phyloP scores from a whole-genome alignment of 2,329 filamentous ascomycete genomes.

The Pyricularia grisea region DNA sequence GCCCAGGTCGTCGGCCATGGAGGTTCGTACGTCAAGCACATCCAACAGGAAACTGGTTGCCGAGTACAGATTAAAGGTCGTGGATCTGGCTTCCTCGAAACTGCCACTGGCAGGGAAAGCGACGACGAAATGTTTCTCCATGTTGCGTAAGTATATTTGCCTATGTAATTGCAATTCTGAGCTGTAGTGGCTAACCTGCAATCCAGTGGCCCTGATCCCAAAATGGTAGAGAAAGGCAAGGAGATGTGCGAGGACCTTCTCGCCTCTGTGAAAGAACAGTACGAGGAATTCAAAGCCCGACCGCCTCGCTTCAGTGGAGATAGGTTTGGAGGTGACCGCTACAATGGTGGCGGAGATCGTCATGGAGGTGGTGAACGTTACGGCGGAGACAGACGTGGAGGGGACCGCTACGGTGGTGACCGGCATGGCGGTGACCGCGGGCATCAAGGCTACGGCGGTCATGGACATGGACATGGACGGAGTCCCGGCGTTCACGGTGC shows the following conservation, averaged over 20 bases:
- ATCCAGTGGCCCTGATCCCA: conserved; percentile 70
- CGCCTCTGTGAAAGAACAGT: conserved; percentile 77
- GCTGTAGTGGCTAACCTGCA: conserved; percentile 1
- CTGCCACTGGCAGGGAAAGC: conserved; percentile 77
- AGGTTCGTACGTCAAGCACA: conserved; percentile 95
- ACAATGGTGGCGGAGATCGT: conserved; percentile 10
- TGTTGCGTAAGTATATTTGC: conserved; percentile 62
- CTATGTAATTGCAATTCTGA: not conserved
- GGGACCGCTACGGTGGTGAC: conserved; percentile 3
- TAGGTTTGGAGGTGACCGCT: conserved; percentile 31
- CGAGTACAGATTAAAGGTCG: conserved; percentile 97
- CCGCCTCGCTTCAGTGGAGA: conserved; percentile 57
- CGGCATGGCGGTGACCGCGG: not conserved
- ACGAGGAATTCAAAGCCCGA: conserved; percentile 81
- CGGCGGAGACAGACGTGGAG: not conserved
- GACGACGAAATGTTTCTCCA: conserved; percentile 97
- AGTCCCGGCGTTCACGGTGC: not conserved
- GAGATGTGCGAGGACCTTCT: conserved; percentile 84
- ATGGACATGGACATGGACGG: not conserved
- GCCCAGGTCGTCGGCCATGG: conserved; percentile 93
- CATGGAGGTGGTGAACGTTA: not conserved
- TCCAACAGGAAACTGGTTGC: conserved; percentile 89
- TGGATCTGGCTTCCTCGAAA: conserved; percentile 88
- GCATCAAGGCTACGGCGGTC: not conserved
- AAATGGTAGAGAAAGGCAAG: conserved; percentile 79